Evolutionary conservation across 768 basidiomycete species (phyloP).

Genomic region (Rhodosporidiobolus sp.): DNA sequence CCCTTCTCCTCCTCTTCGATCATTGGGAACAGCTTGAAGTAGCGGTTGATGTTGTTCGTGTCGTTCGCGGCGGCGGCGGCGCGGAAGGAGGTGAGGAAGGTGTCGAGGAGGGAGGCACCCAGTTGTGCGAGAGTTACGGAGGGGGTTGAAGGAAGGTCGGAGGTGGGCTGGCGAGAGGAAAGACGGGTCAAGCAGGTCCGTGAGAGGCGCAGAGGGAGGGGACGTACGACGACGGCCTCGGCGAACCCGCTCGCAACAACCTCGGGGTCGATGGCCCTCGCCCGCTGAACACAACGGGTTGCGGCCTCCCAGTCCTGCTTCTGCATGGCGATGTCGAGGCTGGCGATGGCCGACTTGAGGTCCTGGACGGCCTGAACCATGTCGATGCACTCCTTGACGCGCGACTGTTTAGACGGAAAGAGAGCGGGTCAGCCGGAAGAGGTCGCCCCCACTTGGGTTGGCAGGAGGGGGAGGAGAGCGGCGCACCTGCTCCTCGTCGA

Average conservation of each 20-base stretch:
- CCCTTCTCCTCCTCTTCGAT: constrained; percentile 93
- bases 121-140: constrained; percentile 73
- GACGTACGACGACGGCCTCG: constrained; percentile 76
- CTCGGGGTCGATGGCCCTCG: constrained; percentile 75
- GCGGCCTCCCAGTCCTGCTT: constrained; percentile 93
- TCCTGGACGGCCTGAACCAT: constrained; percentile 90
- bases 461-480: neutral
- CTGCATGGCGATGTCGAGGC: constrained; percentile 63
- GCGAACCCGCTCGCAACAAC: constrained; percentile 82
- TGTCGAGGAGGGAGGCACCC: constrained; percentile 67
- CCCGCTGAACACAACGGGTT: constrained; percentile 80
- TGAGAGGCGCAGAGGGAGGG: neutral
- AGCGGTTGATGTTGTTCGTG: constrained; percentile 55
- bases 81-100: constrained; percentile 77
- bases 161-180: constrained; percentile 67
- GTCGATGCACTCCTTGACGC: constrained; percentile 81
- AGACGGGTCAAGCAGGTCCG: neutral
- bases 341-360: constrained; percentile 72
- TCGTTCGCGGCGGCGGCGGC: constrained; percentile 60
- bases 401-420: constrained; percentile 26
- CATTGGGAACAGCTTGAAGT: constrained; percentile 93
- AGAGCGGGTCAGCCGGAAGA: no score
- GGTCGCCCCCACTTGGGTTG: neutral
- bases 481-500: constrained; percentile 90
- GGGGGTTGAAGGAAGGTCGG: constrained; percentile 81